Percentiles rank a stretch among this genome's conserved stretches.
Evolutionary conservation across 345 rosid species (phyloP).

Genomic region (Brassica incana): DNA sequence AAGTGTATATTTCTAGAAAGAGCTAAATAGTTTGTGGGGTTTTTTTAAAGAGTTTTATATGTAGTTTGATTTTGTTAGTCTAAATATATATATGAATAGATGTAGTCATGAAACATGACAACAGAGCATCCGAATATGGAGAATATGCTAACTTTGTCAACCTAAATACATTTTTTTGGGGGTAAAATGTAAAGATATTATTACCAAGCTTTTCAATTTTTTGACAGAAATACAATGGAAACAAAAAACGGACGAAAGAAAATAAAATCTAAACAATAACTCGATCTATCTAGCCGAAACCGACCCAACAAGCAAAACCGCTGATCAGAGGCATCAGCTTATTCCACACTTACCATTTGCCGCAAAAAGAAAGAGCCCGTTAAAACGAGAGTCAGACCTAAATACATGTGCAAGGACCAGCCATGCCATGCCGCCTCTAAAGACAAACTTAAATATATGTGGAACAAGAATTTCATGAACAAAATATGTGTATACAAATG

Average conservation of each 20-base stretch:
- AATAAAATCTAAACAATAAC: too few relatives aligned
- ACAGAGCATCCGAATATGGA: constrained; percentile 7
- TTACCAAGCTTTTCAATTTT: too few relatives aligned
- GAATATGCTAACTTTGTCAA: constrained; percentile 10
- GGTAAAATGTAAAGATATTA: too few relatives aligned
- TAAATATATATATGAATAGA: constrained; percentile 4
- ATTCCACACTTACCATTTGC: too few relatives aligned
- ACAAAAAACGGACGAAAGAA: too few relatives aligned
- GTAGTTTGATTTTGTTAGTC: not conserved
- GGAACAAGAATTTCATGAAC: constrained; percentile 6
- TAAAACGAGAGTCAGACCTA: not conserved
- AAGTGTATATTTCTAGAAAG: not conserved
- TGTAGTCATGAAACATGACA: constrained; percentile 24
- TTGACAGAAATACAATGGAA: too few relatives aligned
- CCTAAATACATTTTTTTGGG: not conserved
- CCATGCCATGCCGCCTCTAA: not conserved
- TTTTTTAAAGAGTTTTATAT: not conserved
- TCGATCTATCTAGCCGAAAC: too few relatives aligned
- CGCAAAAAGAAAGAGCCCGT: too few relatives aligned
- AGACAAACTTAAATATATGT: not conserved
- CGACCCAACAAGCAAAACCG: too few relatives aligned
- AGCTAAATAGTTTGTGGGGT: not conserved
- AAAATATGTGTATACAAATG: not conserved
- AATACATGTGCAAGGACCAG: constrained; percentile 19
- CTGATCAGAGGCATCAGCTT: too few relatives aligned